Evolutionary conservation across 805 yeast species (phyloP).

Genomic region (Limtongia smithiae): DNA sequence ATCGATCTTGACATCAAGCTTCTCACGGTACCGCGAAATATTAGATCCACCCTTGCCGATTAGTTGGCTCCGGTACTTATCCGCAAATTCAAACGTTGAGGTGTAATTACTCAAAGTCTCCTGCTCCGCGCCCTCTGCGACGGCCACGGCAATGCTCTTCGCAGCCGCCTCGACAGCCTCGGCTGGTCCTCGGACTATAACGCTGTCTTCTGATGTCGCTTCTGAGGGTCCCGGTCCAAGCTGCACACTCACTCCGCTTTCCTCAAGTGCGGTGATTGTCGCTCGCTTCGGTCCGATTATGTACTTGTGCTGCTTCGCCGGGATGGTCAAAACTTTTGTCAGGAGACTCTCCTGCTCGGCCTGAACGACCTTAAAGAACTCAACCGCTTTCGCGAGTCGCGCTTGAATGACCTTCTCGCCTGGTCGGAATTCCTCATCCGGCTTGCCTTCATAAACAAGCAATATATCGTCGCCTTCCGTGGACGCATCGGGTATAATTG

Average conservation of each 20-base stretch:
- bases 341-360: conserved; percentile 46
- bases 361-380: conserved; percentile 56
- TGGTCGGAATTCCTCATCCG: conserved; percentile 58
- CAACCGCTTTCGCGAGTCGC: conserved; percentile 53
- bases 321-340: conserved; percentile 50
- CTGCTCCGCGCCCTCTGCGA: conserved; percentile 54
- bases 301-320: conserved; percentile 53
- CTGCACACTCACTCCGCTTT: conserved; percentile 39
- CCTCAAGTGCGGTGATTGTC: conserved; percentile 49
- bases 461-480: conserved; percentile 49
- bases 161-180: conserved; percentile 55
- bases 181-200: conserved; percentile 68
- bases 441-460: conserved; percentile 50
- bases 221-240: conserved; percentile 40
- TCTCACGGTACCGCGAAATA: conserved; percentile 63
- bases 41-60: conserved; percentile 88
- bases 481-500: conserved; percentile 49
- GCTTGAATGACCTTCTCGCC: conserved; percentile 55
- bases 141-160: conserved; percentile 50
- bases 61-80: conserved; percentile 64
- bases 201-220: conserved; percentile 46
- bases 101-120: conserved; percentile 47
- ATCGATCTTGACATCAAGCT: conserved; percentile 73
- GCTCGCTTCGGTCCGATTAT: conserved; percentile 60
- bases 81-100: conserved; percentile 58